A percentile compares a stretch with the other conserved stretches of the same genome.
Evolutionary conservation across 441 rosid species (phyloP).

Genomic region (Gossypium davidsonii): DNA sequence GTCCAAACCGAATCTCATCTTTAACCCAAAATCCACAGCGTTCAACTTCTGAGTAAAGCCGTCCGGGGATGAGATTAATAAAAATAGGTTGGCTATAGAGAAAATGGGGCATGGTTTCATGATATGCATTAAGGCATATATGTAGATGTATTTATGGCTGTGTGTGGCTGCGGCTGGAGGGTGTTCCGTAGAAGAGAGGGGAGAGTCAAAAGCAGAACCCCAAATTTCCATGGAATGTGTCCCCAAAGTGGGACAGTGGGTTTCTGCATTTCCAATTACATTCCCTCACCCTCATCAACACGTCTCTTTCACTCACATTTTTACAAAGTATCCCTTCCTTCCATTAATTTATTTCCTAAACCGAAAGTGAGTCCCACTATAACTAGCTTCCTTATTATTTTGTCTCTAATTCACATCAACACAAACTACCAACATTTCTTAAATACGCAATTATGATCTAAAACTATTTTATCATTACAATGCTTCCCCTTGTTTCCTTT

Average conservation of each 20-base stretch:
- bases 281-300: conserved; percentile 6
- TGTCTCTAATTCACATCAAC: conserved; percentile 3
- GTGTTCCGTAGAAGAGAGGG: neutral
- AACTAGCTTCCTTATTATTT: conserved; percentile 5
- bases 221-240: conserved; percentile 28
- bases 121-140: neutral
- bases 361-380: conserved; percentile 31
- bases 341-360: conserved; percentile 16
- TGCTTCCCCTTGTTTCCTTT: too few species aligned
- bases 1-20: conserved; percentile 18
- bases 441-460: neutral
- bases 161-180: conserved; percentile 15
- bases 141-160: neutral
- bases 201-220: conserved; percentile 23
- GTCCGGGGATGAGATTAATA: neutral
- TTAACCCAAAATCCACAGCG: neutral
- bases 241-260: conserved; percentile 36
- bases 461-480: neutral
- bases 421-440: neutral
- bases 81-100: neutral
- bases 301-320: conserved; percentile 20
- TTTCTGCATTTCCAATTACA: conserved; percentile 19
- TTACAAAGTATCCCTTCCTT: neutral
- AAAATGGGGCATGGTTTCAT: neutral
- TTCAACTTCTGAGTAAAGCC: conserved; percentile 5